Conservation (phyloP, 2,329 filamentous ascomycete genomes). For the Pseudocercospora vitis region DNA sequence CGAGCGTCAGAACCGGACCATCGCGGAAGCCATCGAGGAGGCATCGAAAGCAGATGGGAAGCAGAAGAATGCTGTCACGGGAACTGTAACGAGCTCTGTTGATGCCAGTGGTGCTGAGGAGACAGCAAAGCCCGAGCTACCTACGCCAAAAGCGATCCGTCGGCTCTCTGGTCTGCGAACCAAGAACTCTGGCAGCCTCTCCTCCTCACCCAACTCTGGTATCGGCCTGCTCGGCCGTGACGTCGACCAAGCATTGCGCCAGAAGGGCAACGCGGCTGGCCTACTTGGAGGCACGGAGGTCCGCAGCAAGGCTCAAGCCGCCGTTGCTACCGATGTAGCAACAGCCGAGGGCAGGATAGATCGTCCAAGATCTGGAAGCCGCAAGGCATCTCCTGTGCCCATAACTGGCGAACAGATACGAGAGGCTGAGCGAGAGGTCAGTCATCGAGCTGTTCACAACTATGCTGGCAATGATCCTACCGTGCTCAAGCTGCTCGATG, state of each 20-base stretch:
- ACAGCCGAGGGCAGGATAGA: slow-evolving; percentile 67
- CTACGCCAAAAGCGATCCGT: slow-evolving; percentile 15
- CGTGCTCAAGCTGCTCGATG: slow-evolving; percentile 68
- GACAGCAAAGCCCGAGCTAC: not conserved
- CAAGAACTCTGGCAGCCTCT: slow-evolving; percentile 35
- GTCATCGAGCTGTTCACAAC: slow-evolving; percentile 57
- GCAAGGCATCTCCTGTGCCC: slow-evolving; percentile 32
- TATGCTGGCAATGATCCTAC: slow-evolving; percentile 75
- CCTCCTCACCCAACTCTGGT: slow-evolving; percentile 39
- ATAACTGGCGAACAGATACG: slow-evolving; percentile 28
- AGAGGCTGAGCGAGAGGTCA: slow-evolving; percentile 22
- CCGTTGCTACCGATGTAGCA: slow-evolving; percentile 62
- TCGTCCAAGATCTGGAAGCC: slow-evolving; percentile 42
- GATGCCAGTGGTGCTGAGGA: slow-evolving; percentile 10
- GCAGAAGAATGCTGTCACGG: not conserved
- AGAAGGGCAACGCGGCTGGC: slow-evolving; percentile 59
- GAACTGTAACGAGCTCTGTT: not conserved
- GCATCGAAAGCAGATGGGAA: slow-evolving; percentile 47
- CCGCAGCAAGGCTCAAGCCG: slow-evolving; percentile 60
- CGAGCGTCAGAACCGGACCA: slow-evolving; percentile 55
- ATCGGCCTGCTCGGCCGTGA: slow-evolving; percentile 35
- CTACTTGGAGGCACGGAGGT: slow-evolving; percentile 59
- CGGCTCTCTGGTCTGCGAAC: slow-evolving; percentile 23
- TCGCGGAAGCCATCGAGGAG: slow-evolving; percentile 86
- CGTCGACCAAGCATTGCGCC: slow-evolving; percentile 42